These are phyloP conservation scores for Alternaria solani DNA, from an alignment of 2,329 filamentous ascomycete species.

Conservation along the genomic window DNA sequence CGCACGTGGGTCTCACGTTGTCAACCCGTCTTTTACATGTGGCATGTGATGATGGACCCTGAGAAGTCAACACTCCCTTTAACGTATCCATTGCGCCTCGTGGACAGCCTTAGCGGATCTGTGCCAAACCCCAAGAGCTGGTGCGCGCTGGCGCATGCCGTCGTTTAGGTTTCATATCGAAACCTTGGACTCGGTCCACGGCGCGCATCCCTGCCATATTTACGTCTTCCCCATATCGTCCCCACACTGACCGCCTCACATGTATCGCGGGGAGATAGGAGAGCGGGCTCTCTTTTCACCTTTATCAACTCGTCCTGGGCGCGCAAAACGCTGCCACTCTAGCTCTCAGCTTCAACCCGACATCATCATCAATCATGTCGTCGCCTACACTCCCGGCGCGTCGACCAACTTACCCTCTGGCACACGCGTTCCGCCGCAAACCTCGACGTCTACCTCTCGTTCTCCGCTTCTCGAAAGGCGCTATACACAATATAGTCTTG, in stretches of 20 bases:
- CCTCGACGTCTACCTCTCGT: constrained; percentile 68
- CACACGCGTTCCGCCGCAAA: constrained; percentile 56
- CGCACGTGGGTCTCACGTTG: constrained; percentile 9
- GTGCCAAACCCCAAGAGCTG: neutral
- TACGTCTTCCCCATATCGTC: constrained; percentile 13
- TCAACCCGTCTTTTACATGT: constrained; percentile 2
- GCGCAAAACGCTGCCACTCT: neutral
- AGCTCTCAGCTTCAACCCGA: neutral
- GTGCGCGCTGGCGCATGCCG: neutral
- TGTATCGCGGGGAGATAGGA: constrained; percentile 10
- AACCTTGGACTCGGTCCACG: constrained; percentile 3
- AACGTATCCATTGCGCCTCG: neutral
- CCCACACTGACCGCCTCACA: constrained; percentile 10
- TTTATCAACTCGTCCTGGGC: neutral
- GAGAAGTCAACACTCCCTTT: neutral
- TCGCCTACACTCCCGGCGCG: constrained; percentile 26
- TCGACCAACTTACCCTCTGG: constrained; percentile 56
- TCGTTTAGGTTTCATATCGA: neutral
- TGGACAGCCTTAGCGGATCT: neutral
- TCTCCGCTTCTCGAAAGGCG: constrained; percentile 70
- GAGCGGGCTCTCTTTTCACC: neutral
- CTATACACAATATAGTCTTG: constrained; percentile 67
- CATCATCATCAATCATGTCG: constrained; percentile 10
- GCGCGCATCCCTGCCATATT: constrained; percentile 8
- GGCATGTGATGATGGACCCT: constrained; percentile 21